Conservation (phyloP, 108 stramenopile species). For the Skeletonema costatum region DNA sequence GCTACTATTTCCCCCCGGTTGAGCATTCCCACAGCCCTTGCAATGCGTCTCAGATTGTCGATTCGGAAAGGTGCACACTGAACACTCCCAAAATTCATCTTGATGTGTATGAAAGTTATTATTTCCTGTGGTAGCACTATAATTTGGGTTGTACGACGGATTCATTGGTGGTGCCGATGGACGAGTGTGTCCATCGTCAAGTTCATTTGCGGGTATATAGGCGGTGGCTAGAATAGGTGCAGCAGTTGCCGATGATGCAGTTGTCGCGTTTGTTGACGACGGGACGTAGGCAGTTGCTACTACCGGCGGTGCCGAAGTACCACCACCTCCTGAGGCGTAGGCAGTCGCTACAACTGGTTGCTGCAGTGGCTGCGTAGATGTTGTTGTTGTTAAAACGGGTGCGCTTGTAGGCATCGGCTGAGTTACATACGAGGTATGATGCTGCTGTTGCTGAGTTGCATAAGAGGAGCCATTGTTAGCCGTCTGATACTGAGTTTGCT, state of each 20-base stretch:
- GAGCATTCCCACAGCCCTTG: constrained; percentile 20
- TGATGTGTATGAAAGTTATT: constrained; percentile 1
- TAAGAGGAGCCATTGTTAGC: neutral
- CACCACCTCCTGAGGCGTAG: neutral
- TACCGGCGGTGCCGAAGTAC: neutral
- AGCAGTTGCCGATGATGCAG: neutral
- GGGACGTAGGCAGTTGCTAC: constrained; percentile 9
- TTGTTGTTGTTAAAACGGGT: neutral
- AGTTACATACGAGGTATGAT: neutral
- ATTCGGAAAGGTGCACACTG: constrained; percentile 33
- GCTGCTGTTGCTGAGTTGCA: neutral
- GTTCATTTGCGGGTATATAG: neutral
- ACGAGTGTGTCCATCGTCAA: neutral
- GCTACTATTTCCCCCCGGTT: neutral
- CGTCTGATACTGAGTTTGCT: neutral
- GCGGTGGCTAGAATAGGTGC: neutral
- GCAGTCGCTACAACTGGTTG: constrained; percentile 31
- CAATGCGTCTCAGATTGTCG: constrained; percentile 12
- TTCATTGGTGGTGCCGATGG: constrained; percentile 12
- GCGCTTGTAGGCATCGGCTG: neutral
- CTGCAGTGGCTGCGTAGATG: neutral
- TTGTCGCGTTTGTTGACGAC: neutral
- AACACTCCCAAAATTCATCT: constrained; percentile 32
- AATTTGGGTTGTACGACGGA: constrained; percentile 9
- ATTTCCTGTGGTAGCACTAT: neutral